Base-by-base conservation (phyloP, 345 rosid species). In the Syzygium aromaticum region DNA sequence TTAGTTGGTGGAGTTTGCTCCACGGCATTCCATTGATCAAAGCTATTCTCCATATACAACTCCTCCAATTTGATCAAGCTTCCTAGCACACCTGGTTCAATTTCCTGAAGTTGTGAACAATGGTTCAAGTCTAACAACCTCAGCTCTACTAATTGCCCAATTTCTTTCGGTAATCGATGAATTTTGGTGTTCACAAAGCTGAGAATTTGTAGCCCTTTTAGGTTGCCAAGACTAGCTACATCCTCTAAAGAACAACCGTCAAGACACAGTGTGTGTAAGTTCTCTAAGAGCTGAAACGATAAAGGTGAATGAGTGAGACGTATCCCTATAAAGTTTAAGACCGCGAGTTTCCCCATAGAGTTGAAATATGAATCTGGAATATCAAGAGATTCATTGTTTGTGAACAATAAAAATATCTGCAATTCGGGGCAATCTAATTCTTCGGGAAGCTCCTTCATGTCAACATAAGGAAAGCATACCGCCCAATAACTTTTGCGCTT, bases 221-320 rank as follows among this genome's bases (percentile, higher is more conserved):
- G 22, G 8, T 64, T 1, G 1, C 77, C 77, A 28, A 64, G 3
- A 0, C 7, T 15, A 5, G 40, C 22, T 28, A 64, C 77, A 28
- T 64, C 22, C 0, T 64, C 40, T 28, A 64, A 2, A 2, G 0
- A 28, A 0, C 77, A 64, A 1, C 40, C 22, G 7, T 64, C 5
- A 6, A 64, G 77, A 64, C 40, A 64, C 5, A 64, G 0, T 0
- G 77, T 64, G 0, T 3, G 11, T 7, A 64, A 64, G 5, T 28
- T 2, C 5, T 28, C 1, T 7, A 33, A 4, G 12, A 4, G 4
- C 1, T 67, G 1, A 17, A 30, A 64, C 0, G 12, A 1, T 1
- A 1, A 67, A 16, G 43, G 78, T 2, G 78, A 67, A 17, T 0
- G 3, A 30, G 1, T 30, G 3, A 67, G 78, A 30, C 0, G 1